phyloP scores from a whole-genome alignment of 441 rosid species.

The Euphorbia celastroides region DNA sequence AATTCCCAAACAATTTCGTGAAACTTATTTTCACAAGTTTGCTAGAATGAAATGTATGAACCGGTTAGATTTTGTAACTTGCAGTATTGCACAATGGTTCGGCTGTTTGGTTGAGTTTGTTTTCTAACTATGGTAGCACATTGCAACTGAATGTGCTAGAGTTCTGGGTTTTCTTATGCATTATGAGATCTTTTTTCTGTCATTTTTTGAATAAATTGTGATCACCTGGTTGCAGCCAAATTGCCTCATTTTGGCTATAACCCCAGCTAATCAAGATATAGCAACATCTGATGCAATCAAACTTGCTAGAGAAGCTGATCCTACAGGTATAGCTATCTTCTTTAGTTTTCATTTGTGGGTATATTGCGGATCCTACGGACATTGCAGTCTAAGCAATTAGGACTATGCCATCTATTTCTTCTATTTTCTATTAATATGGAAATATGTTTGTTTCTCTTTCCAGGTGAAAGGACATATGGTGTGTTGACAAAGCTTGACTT shows the following conservation, averaged over 20 bases:
- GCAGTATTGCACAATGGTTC: not conserved
- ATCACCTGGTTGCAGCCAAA: constrained; percentile 47
- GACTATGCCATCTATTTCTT: not conserved
- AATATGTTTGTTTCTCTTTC: constrained; percentile 6
- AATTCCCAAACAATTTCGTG: not conserved
- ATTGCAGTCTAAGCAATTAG: no score
- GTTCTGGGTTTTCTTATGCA: constrained; percentile 1
- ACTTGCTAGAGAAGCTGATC: constrained; percentile 76
- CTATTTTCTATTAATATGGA: constrained; percentile 7
- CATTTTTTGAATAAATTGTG: constrained; percentile 2
- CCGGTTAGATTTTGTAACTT: not conserved
- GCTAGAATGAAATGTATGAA: not conserved
- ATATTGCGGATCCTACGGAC: not conserved
- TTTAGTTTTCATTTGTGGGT: constrained; percentile 4
- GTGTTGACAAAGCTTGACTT: constrained; percentile 90
- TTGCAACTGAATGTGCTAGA: not conserved
- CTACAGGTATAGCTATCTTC: constrained; percentile 34
- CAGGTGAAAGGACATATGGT: constrained; percentile 92
- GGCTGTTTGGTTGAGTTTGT: not conserved
- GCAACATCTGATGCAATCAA: constrained; percentile 84
- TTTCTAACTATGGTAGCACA: not conserved
- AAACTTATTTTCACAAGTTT: not conserved
- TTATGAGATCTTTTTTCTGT: not conserved
- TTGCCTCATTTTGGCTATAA: constrained; percentile 76
- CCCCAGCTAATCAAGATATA: constrained; percentile 82